Evolutionary conservation across 1,284 basidiomycete species (phyloP).

Genomic region (Ustilago crameri): DNA sequence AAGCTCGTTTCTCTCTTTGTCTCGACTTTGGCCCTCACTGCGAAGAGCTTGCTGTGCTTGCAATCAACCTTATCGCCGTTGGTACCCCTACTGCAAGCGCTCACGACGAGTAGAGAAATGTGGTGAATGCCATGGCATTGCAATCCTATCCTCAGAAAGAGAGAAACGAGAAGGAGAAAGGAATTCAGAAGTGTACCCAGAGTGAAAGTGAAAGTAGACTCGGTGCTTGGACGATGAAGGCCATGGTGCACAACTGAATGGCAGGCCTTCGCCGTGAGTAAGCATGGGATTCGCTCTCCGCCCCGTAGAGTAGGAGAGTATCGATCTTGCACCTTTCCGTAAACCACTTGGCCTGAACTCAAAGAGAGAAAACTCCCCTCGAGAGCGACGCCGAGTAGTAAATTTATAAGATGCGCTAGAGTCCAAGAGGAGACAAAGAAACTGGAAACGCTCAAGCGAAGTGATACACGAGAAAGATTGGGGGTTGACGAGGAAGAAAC

Average conservation of each 20-base stretch:
- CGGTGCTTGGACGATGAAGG: conserved; percentile 49
- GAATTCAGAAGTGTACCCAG: conserved; percentile 39
- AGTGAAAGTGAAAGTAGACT: conserved; percentile 59
- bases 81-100: too few species aligned
- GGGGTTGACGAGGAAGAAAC: not conserved
- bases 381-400: conserved; percentile 18
- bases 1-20: not conserved
- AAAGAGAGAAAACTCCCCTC: not conserved
- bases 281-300: conserved; percentile 46
- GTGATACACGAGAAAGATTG: not conserved
- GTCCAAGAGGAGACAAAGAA: not conserved
- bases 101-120: too few species aligned
- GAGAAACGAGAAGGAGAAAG: not conserved
- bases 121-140: too few species aligned
- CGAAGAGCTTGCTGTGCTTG: too few species aligned
- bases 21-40: too few species aligned
- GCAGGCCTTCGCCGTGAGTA: conserved; percentile 49
- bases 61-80: too few species aligned
- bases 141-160: too few species aligned
- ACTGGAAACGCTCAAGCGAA: not conserved
- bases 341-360: conserved; percentile 33
- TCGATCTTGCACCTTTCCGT: conserved; percentile 56
- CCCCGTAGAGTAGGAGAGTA: conserved; percentile 18
- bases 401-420: conserved; percentile 34
- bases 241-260: conserved; percentile 12